Evolutionary conservation across 768 basidiomycete genomes (phyloP), one percentile per base, ranked within the genome.

Genomic region (Podaxis mareebaensis): DNA sequence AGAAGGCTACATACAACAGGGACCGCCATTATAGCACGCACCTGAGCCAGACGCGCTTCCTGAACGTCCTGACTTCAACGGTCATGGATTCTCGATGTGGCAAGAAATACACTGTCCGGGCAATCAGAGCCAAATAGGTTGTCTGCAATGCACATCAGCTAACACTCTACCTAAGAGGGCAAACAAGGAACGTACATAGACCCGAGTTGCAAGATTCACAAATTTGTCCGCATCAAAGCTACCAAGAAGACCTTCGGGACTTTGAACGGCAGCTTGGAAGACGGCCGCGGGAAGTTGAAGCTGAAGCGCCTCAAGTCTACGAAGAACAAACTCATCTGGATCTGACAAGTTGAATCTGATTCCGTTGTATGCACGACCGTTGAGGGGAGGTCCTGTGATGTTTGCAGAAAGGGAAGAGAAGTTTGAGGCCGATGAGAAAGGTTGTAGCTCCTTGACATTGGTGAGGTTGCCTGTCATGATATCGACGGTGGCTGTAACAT

Each of bases 291-390:
- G 82, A 52, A 86, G 74, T 66, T 80, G 79, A 56, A 84, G 67
- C 59, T 75, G 78, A 1, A 79, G 81, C n/a, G 83, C 81, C 46
- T 73, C 74, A 67, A 75, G 70, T 53, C 82, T 72, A 1, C 69
- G 76, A 24, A 70, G 58, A 30, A 79, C 72, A 54, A 82, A 82
- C 60, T 72, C 69, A 68, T 83, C 80, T 4, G 76, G 73, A 58
- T 75, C 73, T 2, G 69, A 71, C 56, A 83, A 61, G 56, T 82
- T 75, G 70, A 86, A 86, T 42, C 74, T 74, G 56, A 87, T 74
- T 0, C 85, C 86, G 65, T 86, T 87, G 69, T 84, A 85, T 13
- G 83, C 80, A 8, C 71, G 75, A 17, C 82, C 80, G 48, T 77
- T 71, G 44, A 85, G 68, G 4, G 82, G 79, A 3, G 70, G 56